Evolutionary conservation across 495 filamentous ascomycete species (phyloP).

Genomic region (Staphylotrichum longicolle): DNA sequence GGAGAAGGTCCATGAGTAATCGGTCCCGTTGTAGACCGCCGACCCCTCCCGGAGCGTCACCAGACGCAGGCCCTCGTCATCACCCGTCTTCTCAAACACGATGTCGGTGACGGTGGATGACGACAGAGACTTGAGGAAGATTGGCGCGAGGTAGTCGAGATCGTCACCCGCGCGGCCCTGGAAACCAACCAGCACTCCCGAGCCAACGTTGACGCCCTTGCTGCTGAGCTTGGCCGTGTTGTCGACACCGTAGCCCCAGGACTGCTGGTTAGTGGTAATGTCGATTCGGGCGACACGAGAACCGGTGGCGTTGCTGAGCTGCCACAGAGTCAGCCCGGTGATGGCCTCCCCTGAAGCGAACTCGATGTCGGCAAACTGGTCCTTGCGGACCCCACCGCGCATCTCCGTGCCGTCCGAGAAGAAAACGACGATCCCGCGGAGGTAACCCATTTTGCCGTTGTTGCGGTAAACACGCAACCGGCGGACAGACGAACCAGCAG

Average conservation of each 20-base stretch:
- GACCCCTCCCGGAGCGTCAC: constrained; percentile 6
- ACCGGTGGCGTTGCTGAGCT: background rate
- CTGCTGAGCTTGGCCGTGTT: background rate
- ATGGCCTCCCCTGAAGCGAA: background rate
- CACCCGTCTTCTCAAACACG: background rate
- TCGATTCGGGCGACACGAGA: constrained; percentile 9
- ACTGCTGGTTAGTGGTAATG: background rate
- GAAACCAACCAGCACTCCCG: constrained; percentile 13
- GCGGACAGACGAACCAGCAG: background rate
- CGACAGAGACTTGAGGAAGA: constrained; percentile 3
- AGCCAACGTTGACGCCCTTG: constrained; percentile 8
- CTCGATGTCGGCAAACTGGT: constrained; percentile 1
- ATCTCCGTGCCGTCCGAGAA: constrained; percentile 11
- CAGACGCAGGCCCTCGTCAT: background rate
- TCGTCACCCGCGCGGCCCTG: constrained; percentile 7
- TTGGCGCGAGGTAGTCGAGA: constrained; percentile 1
- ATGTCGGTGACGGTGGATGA: background rate
- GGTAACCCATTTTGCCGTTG: background rate
- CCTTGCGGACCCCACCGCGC: constrained; percentile 3
- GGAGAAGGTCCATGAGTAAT: constrained; percentile 5
- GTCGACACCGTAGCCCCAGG: constrained; percentile 14
- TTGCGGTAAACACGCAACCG: constrained; percentile 8
- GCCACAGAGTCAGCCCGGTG: constrained; percentile 3
- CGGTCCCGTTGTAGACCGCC: constrained; percentile 9
- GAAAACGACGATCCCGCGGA: constrained; percentile 2